Evolutionary conservation across 1,284 basidiomycete species (phyloP), one percentile per base, ranked within the genome.

Genomic region (Leccinum griseonigrum): DNA sequence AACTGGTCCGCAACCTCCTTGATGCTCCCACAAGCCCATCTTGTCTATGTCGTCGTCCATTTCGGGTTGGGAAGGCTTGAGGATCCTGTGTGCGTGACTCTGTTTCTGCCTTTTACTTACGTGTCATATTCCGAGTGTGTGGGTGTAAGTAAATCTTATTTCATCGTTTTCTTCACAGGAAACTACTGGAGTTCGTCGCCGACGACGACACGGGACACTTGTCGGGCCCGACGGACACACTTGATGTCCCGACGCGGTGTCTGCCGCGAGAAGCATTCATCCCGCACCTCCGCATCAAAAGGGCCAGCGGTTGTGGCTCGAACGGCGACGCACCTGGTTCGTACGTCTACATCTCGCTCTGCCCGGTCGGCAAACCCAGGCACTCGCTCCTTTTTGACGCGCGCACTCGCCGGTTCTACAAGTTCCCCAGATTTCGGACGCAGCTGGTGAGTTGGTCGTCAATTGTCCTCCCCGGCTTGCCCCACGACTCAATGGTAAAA

Each of bases 41-140:
- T 69, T 48, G 46, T 69, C 9, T 69, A 59, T 16, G 16, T 71
- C 26, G 63, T 54, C 1, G 36, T 71, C 5, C 66, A 70, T 51
- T 54, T 68, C 14, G 31, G 38, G 1, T n/a, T 10, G 4, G 69
- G 66, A 1, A 36, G 7, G 9, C 51, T 70, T 1, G 29, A n/a
- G 5, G 66, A 71, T 40, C 60, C 65, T 3, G 67, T 66, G 67
- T 70, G 51, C 13, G 67, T 68, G 7, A 14, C 28, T 18, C 50
- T 9, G 7, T n/a, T 31, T 13, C 8, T 34, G n/a, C 18, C 18
- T 48, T 48, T 48, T 8, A 22, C 18, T 13, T 11, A 11, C 1
- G 18, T 46, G 18, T 11, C 6, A 18, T 22, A 22, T 48, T 48
- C 11, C 18, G 43, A 48, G 9, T 18, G 9, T n/a, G 38, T 18